Evolutionary conservation across 2,329 filamentous ascomycete species (phyloP).

Genomic region (Botrytis elliptica): DNA sequence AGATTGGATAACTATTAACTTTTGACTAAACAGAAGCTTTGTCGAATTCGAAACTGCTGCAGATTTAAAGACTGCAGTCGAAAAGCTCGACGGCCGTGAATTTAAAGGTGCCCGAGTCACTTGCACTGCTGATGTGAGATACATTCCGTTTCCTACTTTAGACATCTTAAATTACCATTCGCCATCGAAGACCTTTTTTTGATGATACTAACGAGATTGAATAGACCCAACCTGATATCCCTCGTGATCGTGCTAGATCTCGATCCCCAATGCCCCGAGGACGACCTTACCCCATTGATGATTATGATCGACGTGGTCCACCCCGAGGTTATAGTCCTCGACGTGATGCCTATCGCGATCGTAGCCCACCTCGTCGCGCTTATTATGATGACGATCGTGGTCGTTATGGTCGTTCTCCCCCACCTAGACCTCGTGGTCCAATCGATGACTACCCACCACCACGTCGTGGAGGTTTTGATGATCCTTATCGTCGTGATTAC

Average conservation of each 20-base stretch:
- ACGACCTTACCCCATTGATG: slow-evolving; percentile 70
- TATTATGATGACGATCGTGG: slow-evolving; percentile 82
- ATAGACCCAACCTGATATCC: slow-evolving; percentile 77
- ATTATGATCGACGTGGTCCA: slow-evolving; percentile 81
- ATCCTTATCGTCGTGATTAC: slow-evolving; percentile 71
- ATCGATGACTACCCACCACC: slow-evolving; percentile 76
- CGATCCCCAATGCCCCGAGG: slow-evolving; percentile 67
- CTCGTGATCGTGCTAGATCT: slow-evolving; percentile 68
- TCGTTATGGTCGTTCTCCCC: slow-evolving; percentile 78
- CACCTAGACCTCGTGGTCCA: slow-evolving; percentile 62
- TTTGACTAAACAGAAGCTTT: slow-evolving; percentile 59
- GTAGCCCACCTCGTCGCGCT: slow-evolving; percentile 75
- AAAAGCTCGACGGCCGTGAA: slow-evolving; percentile 89
- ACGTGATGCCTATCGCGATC: slow-evolving; percentile 79
- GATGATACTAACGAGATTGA: slow-evolving; percentile 28
- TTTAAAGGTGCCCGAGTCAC: slow-evolving; percentile 88
- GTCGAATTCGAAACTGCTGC: slow-evolving; percentile 95
- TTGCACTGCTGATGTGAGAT: slow-evolving; percentile 81
- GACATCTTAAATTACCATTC: slow-evolving; percentile 30
- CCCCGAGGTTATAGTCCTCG: slow-evolving; percentile 84
- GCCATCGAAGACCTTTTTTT: background rate
- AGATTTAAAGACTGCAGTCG: slow-evolving; percentile 86
- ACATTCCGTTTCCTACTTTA: slow-evolving; percentile 11
- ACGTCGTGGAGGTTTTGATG: slow-evolving; percentile 67
- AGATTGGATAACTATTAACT: slow-evolving; percentile 12